Conservation (phyloP, 768 basidiomycete genomes). For the Amanita molliuscula region DNA sequence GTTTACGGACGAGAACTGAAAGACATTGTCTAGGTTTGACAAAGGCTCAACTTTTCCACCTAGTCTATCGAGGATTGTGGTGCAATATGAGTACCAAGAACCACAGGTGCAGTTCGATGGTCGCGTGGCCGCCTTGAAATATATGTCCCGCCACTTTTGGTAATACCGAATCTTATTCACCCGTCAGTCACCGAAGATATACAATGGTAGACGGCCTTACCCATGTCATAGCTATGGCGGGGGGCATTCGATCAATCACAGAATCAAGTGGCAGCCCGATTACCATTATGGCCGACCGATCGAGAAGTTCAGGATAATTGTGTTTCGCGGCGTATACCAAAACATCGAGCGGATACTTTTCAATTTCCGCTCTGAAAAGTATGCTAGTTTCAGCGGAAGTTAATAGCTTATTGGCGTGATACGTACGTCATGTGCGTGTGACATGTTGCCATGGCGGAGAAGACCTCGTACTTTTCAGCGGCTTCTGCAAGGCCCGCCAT, state of each 20-base stretch:
- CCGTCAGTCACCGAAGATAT: not conserved
- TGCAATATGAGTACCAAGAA: too few species aligned
- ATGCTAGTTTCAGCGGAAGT: not conserved
- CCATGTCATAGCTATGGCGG: not conserved
- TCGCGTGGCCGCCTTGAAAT: too few species aligned
- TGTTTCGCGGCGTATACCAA: slow-evolving; percentile 13
- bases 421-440: slow-evolving; percentile 12
- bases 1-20: too few species aligned
- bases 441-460: slow-evolving; percentile 12
- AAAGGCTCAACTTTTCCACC: too few species aligned
- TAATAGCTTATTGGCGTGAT: not conserved
- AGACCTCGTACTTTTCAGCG: slow-evolving; percentile 15
- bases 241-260: slow-evolving; percentile 1
- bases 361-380: slow-evolving; percentile 6
- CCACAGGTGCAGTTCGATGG: too few species aligned
- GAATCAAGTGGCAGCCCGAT: not conserved
- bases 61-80: too few species aligned
- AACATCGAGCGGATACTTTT: slow-evolving; percentile 11
- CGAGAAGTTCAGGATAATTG: slow-evolving; percentile 12
- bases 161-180: not conserved
- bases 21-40: too few species aligned
- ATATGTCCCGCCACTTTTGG: slow-evolving; percentile 1
- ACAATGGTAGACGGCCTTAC: too few species aligned
- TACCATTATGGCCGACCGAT: slow-evolving; percentile 11
- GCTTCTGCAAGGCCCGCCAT: too few species aligned